Evolutionary conservation across 2,329 filamentous ascomycete species (phyloP), one percentile per base, ranked within the genome.

Genomic region (Trichophyton rubrum): DNA sequence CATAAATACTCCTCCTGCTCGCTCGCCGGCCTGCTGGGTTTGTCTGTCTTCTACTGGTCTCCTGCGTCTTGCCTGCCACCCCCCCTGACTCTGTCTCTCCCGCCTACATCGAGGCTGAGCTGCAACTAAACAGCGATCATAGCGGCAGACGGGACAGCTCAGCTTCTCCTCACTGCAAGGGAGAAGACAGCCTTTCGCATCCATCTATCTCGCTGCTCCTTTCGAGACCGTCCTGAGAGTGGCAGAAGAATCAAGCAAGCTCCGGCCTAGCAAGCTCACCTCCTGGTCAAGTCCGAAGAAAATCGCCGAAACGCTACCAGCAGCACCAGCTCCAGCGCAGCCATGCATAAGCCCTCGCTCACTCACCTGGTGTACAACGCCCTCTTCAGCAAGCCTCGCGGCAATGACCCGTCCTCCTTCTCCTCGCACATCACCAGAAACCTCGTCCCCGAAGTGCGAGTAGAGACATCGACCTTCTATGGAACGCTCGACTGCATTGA

Each of bases 381-480:
- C 63, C 78, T 82, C 55, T 85, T 80, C 68, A 83, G 83, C 9
- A 77, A 75, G 49, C 81, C 82, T 27, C 77, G 78, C 38, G 71
- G 80, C 27, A 79, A 75, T 62, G 83, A 85, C 65, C 83, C 83
- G 1, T 74, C 77, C 9, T 80, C 79, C 58, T 85, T 85, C 70
- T 76, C 79, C 20, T 78, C 78, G 17, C 82, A 85, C 67, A 79
- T 86, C 63, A 79, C 79, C 63, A 79, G 81, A 56, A 80, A 85
- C 68, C 77, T 86, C 47, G 82, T 86, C 22, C 82, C 82, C 40
- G 84, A 86, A 74, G 82, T 86, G 59, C 81, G 83, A 62, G 77
- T 83, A 65, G 84, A 86, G 71, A 85, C 83, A 1, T 78, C 79
- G 60, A 80, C 78, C 58, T 86, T 85, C 74, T 86, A 85, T 72